Percentiles rank a stretch among this genome's conserved stretches.
Conservation (phyloP, 306 rosid species). For the barrel medic (Medicago truncatula) region DNA sequence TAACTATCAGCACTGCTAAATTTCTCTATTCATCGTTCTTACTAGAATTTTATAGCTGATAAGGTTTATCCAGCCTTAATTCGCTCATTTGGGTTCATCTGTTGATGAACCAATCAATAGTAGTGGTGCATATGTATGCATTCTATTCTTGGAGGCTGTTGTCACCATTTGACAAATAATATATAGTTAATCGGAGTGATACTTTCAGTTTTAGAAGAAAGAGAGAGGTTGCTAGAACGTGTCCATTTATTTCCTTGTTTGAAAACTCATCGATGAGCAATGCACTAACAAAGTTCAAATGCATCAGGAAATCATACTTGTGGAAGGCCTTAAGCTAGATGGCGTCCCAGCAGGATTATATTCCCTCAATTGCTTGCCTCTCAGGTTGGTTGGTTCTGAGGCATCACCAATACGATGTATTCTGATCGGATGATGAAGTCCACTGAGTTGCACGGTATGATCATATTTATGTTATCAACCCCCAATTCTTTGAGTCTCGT, state of each 20-base stretch:
- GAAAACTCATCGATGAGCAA: slow-evolving; percentile 17
- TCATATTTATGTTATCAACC: not conserved
- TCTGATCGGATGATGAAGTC: slow-evolving; percentile 55
- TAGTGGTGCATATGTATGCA: slow-evolving; percentile 12
- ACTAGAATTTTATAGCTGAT: no score
- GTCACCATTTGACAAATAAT: slow-evolving; percentile 16
- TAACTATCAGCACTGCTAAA: not conserved
- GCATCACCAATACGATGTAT: slow-evolving; percentile 91
- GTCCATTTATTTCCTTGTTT: slow-evolving; percentile 23
- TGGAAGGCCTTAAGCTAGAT: slow-evolving; percentile 91
- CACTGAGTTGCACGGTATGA: slow-evolving; percentile 26
- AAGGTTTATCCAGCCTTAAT: not conserved
- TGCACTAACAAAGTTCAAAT: slow-evolving; percentile 33
- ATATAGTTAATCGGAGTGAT: slow-evolving; percentile 13
- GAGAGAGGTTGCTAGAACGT: slow-evolving; percentile 9
- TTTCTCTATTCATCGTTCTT: no score
- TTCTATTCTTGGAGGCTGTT: slow-evolving; percentile 31
- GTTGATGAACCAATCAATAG: slow-evolving; percentile 20
- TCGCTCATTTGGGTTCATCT: slow-evolving; percentile 31
- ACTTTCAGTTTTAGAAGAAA: slow-evolving; percentile 7
- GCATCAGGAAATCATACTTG: slow-evolving; percentile 88
- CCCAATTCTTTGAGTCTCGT: not conserved
- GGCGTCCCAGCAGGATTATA: slow-evolving; percentile 70
- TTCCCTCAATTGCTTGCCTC: slow-evolving; percentile 75
- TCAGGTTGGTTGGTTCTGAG: slow-evolving; percentile 85